Evolutionary conservation across 805 yeast species (phyloP), one percentile per base, ranked within the genome.

Genomic region (Pichia kluyveri): DNA sequence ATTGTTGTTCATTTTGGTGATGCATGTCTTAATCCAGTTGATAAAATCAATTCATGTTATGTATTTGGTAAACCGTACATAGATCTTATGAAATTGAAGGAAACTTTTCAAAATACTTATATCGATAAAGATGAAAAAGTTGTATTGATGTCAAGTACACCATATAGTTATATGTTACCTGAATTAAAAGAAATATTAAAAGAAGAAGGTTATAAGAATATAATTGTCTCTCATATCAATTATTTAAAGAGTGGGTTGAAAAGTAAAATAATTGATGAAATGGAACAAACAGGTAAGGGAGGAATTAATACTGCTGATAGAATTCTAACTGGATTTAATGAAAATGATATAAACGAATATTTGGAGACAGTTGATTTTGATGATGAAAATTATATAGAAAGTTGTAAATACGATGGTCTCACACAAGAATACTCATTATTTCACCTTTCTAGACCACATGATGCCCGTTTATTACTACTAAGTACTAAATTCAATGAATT

Each of bases 1-100:
- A 66, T 85, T 5, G 87, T 93, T 30, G 80, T 90, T 2, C 99
- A 93, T 65, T 87, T 90, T 65, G 99, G 99, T 3, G 95, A 88
- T 60, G 91, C 98, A 0, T 93, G 99, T 64, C 66, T 93, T 60
- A 89, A 84, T 56, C 84, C 89, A 0, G 80, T 87, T 7, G 80
- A 77, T 41, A 77, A 78, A 41, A 61, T 87, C n/a, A 80, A 85
- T 0, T 86, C 89, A 0, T 79, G 82, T 0, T 91, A 87, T 59
- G 83, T 87, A 0, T 80, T 90, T 62, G 96, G 96, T 1, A 73
- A 69, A 50, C 86, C 90, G 2, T 63, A 62, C 10, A 52, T 86
- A 26, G 77, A 85, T 48, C 14, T 70, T 2, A 70, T 66, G 0
- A 38, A 43, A 0, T 56, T 80, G 0, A 56, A 70, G 0, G 56